Evolutionary conservation across 805 yeast species (phyloP), one percentile per base, ranked within the genome.

Genomic region (Zygosaccharomyces kombuchaensis): DNA sequence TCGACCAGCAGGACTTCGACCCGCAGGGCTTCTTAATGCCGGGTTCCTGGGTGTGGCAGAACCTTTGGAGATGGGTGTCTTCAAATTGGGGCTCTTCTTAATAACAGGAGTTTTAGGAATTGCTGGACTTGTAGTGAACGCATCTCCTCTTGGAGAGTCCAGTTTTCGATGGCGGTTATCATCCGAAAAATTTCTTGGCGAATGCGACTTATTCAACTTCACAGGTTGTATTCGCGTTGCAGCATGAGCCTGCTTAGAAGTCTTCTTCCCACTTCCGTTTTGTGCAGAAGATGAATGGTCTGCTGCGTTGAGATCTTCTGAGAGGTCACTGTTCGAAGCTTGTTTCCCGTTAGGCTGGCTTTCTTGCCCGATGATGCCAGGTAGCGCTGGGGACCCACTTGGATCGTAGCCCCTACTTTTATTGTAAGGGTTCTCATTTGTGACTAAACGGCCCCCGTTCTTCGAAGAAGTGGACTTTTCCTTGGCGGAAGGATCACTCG

Each of bases 231-330:
- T 21, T 14, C 34, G 32, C 1, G 34, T 23, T 25, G 25, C 6
- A 22, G 30, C 12, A 34, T 5, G 41, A 5, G 42, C 48, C 13
- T 45, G 35, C n/a, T 44, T 37, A n/a, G 40, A 40, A 17, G 31
- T 46, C 7, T 48, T 40, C 13, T 16, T 34, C 9, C 35, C 22
- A 4, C 34, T 26, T 6, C 36, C 41, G 9, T 23, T 39, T n/a
- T 43, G 49, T 3, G 29, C n/a, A 7, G 26, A 31, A 12, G 42
- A 21, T 8, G 46, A 34, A 21, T 26, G 21, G 5, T 19, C 21
- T 4, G 5, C 46, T 17, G 32, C 41, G 14, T 22, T 39, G n/a
- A 38, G 16, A 27, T 38, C 41, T 5, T 38, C 41, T 19, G 41
- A 8, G 22, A n/a, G 13, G 3, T 27, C 41, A 7, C 25, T 16